Base-by-base conservation (phyloP, 78 protist genomes). In the Guillardia theta region DNA sequence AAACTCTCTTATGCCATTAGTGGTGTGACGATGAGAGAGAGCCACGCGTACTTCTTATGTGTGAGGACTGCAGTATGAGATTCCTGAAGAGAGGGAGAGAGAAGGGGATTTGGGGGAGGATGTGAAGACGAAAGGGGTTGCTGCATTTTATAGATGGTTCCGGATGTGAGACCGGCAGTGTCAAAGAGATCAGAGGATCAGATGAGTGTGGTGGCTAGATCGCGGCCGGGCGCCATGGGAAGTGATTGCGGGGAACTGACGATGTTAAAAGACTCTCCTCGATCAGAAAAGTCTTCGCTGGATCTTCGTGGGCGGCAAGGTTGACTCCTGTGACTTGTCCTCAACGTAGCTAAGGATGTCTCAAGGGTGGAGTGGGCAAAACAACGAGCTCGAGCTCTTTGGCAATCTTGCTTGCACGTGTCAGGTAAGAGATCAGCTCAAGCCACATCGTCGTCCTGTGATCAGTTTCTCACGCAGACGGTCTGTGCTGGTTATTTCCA, bases 261-360 rank as follows among this genome's bases (percentile, higher is more conserved):
- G 70, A 58, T 24, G 27, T 58, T 24, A 24, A 58, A 58, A 76
- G 87, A 22, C 36, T 27, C 36, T 76, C 24, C 87, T 76, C 39
- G 87, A 76, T 44, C 9, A 27, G 24, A 76, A 24, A 22, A 39
- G 95, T 12, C 96, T 97, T 27, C 46, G 64, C 76, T 98, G 99
- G 99, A 94, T 99, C n/a, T 98, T 99, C 53, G 99, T 99, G 12
- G 99, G 99, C 43, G 99, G 99, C 2, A 99, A 99, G 83, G 99
- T 94, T 47, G 94, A 37, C 18, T 53, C 83, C 27, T 15, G 95
- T 15, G 33, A 5, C 77, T 6, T 15, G 33, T 33, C 36, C 10
- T 88, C 36, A 4, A 8, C 8, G 8, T 8, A 18, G 9, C 43
- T 6, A 45, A 24, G 37, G 37, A 3, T 4, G 37, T 9, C 70